phyloP scores from a whole-genome alignment of 169 alveolate species.

The Gregarina niphandrodes region DNA sequence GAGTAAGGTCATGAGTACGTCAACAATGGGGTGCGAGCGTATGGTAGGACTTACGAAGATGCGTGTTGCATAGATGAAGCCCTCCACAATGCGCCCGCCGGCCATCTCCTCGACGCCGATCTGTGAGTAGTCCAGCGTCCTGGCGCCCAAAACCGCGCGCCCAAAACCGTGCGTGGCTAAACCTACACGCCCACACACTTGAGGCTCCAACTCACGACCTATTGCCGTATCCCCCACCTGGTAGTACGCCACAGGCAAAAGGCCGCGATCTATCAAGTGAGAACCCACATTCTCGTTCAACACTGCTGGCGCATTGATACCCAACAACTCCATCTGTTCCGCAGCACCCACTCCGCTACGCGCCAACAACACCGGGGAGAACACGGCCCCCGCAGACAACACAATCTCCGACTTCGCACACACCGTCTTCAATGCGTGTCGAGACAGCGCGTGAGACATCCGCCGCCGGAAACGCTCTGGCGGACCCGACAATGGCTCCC shows the following conservation, averaged over 20 bases:
- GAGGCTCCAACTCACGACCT: background rate
- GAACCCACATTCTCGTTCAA: conserved; percentile 11
- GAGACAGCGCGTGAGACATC: no score
- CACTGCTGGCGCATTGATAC: no score
- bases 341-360: conserved; percentile 25
- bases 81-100: background rate
- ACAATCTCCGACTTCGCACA: no score
- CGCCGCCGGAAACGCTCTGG: no score
- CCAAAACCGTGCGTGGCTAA: background rate
- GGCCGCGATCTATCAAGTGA: conserved; percentile 18
- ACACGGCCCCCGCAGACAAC: conserved; percentile 25
- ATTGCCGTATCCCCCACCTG: conserved; percentile 3
- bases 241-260: conserved; percentile 15
- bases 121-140: background rate
- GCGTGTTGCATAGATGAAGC: background rate
- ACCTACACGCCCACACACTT: background rate
- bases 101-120: background rate
- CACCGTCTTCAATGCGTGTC: no score
- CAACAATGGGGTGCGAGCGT: background rate
- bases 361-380: conserved; percentile 20
- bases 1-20: no score
- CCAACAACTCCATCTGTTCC: no score
- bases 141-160: background rate
- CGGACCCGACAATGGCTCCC: no score
- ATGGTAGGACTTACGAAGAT: background rate